phyloP scores from a whole-genome alignment of 2,329 filamentous ascomycete species.

The Aureobasidium sp. region DNA sequence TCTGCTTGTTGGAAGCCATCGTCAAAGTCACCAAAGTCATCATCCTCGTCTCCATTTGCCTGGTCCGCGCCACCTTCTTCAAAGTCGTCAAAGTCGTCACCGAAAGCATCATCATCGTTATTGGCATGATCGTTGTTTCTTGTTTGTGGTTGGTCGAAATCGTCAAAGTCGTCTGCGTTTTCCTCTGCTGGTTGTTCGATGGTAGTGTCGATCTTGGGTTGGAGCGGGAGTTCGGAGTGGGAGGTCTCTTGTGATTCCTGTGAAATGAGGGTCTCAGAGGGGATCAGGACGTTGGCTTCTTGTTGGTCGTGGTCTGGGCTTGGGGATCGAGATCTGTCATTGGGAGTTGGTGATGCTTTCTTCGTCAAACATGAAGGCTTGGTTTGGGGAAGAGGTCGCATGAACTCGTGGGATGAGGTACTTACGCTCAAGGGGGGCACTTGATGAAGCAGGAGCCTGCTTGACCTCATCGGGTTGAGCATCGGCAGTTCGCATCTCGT shows the following conservation, averaged over 20 bases:
- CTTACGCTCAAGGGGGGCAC: slow-evolving; percentile 51
- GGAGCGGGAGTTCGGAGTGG: neutral
- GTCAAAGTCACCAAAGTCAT: slow-evolving; percentile 49
- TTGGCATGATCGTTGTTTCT: slow-evolving; percentile 18
- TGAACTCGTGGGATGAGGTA: slow-evolving; percentile 18
- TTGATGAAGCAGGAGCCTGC: slow-evolving; percentile 38
- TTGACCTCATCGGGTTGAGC: slow-evolving; percentile 52
- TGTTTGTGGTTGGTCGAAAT: slow-evolving; percentile 12
- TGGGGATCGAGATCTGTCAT: slow-evolving; percentile 38
- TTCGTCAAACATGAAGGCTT: slow-evolving; percentile 46
- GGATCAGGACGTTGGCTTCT: neutral
- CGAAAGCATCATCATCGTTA: slow-evolving; percentile 58
- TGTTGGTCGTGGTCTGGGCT: slow-evolving; percentile 12
- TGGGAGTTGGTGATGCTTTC: slow-evolving; percentile 51
- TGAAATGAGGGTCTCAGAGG: slow-evolving; percentile 1
- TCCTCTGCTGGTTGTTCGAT: slow-evolving; percentile 44
- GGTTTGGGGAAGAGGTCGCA: slow-evolving; percentile 12
- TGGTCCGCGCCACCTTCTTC: slow-evolving; percentile 38
- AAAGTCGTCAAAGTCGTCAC: slow-evolving; percentile 63
- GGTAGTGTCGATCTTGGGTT: slow-evolving; percentile 9
- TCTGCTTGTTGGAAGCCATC: slow-evolving; percentile 36
- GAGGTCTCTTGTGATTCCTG: slow-evolving; percentile 9
- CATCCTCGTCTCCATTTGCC: slow-evolving; percentile 31
- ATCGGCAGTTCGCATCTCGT: slow-evolving; percentile 50
- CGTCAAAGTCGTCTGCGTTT: slow-evolving; percentile 36